phyloP scores from a whole-genome alignment of 805 yeast genomes.

The Huiozyma sinensis region DNA sequence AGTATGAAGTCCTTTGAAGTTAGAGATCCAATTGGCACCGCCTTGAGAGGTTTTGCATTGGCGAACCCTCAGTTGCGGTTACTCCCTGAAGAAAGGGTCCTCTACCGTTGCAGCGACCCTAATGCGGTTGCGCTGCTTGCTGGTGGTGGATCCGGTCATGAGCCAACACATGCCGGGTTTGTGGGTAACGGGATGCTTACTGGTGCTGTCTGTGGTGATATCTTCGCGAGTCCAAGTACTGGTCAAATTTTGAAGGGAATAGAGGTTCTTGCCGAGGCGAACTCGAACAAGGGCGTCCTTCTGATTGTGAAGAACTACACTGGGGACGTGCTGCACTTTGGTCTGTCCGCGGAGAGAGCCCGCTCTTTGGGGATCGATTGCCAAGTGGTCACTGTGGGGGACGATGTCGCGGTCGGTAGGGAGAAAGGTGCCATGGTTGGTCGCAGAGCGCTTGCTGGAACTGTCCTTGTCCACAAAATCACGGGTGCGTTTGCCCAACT shows the following conservation, averaged over 20 bases:
- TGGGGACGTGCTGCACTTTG: slow-evolving; percentile 89
- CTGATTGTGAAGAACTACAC: slow-evolving; percentile 86
- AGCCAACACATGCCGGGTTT: slow-evolving; percentile 87
- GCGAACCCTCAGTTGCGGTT: slow-evolving; percentile 30
- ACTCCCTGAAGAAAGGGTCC: slow-evolving; percentile 30
- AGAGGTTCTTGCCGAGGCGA: slow-evolving; percentile 27
- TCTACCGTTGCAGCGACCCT: slow-evolving; percentile 27
- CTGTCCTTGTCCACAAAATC: slow-evolving; percentile 74
- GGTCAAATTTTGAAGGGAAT: slow-evolving; percentile 70
- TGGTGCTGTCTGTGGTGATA: slow-evolving; percentile 81
- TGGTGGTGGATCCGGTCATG: slow-evolving; percentile 96
- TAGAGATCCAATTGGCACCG: slow-evolving; percentile 28
- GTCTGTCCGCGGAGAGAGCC: slow-evolving; percentile 82
- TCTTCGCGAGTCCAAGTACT: slow-evolving; percentile 94
- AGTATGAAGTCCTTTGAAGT: slow-evolving; percentile 31
- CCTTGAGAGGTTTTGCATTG: slow-evolving; percentile 31
- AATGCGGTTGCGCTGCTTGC: slow-evolving; percentile 63
- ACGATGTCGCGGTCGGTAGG: slow-evolving; percentile 91
- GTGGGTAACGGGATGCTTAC: slow-evolving; percentile 76
- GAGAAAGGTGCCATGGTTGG: slow-evolving; percentile 87
- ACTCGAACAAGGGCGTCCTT: slow-evolving; percentile 44
- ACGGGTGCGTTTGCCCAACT: slow-evolving; percentile 61
- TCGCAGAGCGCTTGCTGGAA: slow-evolving; percentile 89
- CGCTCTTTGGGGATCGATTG: slow-evolving; percentile 63
- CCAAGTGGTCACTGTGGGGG: slow-evolving; percentile 71